These are phyloP conservation scores for Rhynchosporium agropyri DNA, from an alignment of 2,329 filamentous ascomycete species.

Conservation along the genomic window DNA sequence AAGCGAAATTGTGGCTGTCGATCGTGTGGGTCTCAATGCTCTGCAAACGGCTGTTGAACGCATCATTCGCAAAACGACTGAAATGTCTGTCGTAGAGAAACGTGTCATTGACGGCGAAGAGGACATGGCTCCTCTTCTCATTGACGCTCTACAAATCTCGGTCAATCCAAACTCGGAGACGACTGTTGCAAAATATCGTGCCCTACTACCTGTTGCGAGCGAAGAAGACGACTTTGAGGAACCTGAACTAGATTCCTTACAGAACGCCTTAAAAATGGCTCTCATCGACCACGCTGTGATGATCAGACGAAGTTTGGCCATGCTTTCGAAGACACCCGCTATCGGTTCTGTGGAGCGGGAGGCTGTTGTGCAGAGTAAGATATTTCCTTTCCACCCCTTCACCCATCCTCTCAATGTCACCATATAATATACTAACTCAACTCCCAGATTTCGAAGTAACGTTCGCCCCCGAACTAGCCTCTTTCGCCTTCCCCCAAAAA, in stretches of 20 bases:
- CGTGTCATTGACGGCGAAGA: constrained; percentile 73
- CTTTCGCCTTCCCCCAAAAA: constrained; percentile 58
- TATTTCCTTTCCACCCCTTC: constrained; percentile 31
- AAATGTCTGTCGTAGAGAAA: constrained; percentile 77
- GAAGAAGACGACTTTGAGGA: constrained; percentile 50
- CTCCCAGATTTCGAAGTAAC: constrained; percentile 60
- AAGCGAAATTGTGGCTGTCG: constrained; percentile 76
- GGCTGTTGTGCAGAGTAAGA: constrained; percentile 67
- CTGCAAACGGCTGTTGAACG: constrained; percentile 89
- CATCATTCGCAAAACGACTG: constrained; percentile 86
- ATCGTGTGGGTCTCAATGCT: constrained; percentile 65
- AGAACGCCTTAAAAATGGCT: constrained; percentile 81
- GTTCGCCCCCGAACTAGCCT: constrained; percentile 66
- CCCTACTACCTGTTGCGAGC: constrained; percentile 62
- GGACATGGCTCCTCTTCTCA: constrained; percentile 66
- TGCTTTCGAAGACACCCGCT: constrained; percentile 63
- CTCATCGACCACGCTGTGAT: constrained; percentile 87
- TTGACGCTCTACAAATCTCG: constrained; percentile 76
- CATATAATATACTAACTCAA: background rate
- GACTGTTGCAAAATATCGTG: constrained; percentile 77
- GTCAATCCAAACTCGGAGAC: constrained; percentile 74
- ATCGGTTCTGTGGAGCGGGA: constrained; percentile 53
- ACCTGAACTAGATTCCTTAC: constrained; percentile 59
- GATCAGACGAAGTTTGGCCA: constrained; percentile 77
- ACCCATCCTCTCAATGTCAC: background rate